phyloP scores from a whole-genome alignment of 257 asterid genomes.

The Solanum pennellii region DNA sequence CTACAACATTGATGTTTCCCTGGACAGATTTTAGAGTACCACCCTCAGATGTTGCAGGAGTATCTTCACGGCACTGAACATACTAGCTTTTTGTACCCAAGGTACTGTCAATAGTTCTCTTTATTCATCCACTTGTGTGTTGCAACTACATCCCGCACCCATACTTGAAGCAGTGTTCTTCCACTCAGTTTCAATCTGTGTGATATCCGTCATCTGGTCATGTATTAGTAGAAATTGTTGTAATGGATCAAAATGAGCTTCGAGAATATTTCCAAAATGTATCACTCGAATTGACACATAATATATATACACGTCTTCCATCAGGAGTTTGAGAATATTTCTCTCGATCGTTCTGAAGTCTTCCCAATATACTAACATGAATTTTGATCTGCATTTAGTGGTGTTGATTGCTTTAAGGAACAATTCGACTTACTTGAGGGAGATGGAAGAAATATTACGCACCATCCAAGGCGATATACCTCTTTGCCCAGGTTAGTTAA shows the following conservation, averaged over 20 bases:
- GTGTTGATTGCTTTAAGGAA: conserved; percentile 79
- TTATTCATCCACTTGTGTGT: neutral
- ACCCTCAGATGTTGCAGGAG: conserved; percentile 99
- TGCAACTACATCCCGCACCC: neutral
- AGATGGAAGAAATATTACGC: conserved; percentile 21
- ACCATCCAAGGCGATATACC: conserved; percentile 63
- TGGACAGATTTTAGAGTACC: conserved; percentile 97
- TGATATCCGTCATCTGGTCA: neutral
- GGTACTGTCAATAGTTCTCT: conserved; percentile 34
- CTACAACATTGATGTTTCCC: neutral
- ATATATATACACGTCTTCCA: neutral
- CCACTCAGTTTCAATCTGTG: neutral
- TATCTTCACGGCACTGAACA: conserved; percentile 79
- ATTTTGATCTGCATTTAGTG: conserved; percentile 19
- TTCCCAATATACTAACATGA: neutral
- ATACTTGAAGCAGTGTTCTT: neutral
- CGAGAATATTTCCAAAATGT: neutral
- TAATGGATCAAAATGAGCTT: neutral
- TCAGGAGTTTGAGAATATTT: too few relatives aligned
- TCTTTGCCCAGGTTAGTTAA: conserved; percentile 69
- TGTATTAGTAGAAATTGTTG: neutral
- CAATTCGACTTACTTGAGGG: conserved; percentile 76
- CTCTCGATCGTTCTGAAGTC: too few relatives aligned
- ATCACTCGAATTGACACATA: neutral
- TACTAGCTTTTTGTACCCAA: conserved; percentile 94